Evolutionary conservation across 2,329 filamentous ascomycete species (phyloP).

Genomic region (Colletotrichum aenigma): DNA sequence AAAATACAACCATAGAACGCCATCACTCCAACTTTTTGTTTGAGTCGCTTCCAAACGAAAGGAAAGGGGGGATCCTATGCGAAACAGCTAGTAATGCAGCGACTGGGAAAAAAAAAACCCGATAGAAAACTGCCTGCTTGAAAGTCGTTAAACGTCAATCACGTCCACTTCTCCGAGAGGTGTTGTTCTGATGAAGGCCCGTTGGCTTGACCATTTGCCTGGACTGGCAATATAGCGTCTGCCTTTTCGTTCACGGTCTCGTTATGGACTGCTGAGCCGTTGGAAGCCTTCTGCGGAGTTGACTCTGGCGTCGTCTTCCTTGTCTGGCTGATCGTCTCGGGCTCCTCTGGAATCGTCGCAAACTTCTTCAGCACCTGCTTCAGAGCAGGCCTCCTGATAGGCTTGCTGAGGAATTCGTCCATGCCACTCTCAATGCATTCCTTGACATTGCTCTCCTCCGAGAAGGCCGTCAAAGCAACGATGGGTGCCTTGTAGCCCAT

Average conservation of each 20-base stretch:
- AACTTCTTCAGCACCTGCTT: slow-evolving; percentile 88
- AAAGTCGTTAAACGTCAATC: not conserved
- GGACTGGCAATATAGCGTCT: not conserved
- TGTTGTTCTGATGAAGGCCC: not conserved
- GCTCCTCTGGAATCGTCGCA: slow-evolving; percentile 79
- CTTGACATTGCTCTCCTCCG: slow-evolving; percentile 86
- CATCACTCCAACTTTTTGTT: slow-evolving; percentile 13
- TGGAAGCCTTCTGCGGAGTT: slow-evolving; percentile 22
- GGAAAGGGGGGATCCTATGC: not conserved
- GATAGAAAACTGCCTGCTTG: not conserved
- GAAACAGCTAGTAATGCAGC: not conserved
- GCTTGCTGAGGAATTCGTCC: slow-evolving; percentile 83
- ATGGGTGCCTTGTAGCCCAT: slow-evolving; percentile 90
- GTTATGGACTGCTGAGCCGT: not conserved
- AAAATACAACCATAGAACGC: not conserved
- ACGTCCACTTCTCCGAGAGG: slow-evolving; percentile 7
- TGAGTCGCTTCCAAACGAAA: slow-evolving; percentile 11
- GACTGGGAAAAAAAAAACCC: not conserved
- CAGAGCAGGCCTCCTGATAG: slow-evolving; percentile 80
- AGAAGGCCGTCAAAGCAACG: slow-evolving; percentile 88
- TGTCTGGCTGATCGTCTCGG: slow-evolving; percentile 43
- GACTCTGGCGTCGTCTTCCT: slow-evolving; percentile 33
- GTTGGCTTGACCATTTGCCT: not conserved
- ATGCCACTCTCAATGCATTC: slow-evolving; percentile 89
- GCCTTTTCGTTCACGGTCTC: not conserved